Evolutionary conservation across 208 protist species (phyloP).

Genomic region (Acanthamoeba comandoni): DNA sequence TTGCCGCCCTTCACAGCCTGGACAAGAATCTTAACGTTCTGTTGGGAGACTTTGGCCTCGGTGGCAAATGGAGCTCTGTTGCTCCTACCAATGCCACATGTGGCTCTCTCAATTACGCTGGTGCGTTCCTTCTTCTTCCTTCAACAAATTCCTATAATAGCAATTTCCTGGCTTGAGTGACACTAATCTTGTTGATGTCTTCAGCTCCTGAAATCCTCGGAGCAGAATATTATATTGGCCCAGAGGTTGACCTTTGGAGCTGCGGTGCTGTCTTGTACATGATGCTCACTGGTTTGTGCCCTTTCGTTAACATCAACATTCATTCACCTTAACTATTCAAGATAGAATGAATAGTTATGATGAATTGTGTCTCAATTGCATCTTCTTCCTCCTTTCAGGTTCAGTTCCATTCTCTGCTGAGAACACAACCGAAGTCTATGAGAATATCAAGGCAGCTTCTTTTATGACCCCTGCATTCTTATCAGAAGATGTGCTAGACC

Average conservation of each 20-base stretch:
- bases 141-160: no score
- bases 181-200: no score
- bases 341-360: no score
- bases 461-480: conserved; percentile 52
- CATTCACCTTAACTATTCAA: no score
- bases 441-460: conserved; percentile 38
- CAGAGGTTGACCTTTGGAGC: conserved; percentile 69
- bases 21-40: conserved; percentile 60
- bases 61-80: conserved; percentile 55
- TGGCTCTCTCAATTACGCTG: conserved; percentile 56
- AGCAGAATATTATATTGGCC: conserved; percentile 63
- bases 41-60: conserved; percentile 56
- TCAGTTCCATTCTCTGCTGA: no score
- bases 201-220: conserved; percentile 53
- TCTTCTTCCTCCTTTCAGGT: no score
- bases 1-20: background rate
- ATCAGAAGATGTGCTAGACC: conserved; percentile 30
- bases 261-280: conserved; percentile 67
- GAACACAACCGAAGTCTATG: conserved; percentile 42
- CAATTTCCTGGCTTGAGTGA: no score
- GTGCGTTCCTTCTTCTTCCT: no score
- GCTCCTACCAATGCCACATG: conserved; percentile 68
- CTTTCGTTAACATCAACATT: no score
- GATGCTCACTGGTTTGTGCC: conserved; percentile 53
- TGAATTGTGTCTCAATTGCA: no score